phyloP scores from a whole-genome alignment of 345 rosid genomes.

The Mercurialis annua region DNA sequence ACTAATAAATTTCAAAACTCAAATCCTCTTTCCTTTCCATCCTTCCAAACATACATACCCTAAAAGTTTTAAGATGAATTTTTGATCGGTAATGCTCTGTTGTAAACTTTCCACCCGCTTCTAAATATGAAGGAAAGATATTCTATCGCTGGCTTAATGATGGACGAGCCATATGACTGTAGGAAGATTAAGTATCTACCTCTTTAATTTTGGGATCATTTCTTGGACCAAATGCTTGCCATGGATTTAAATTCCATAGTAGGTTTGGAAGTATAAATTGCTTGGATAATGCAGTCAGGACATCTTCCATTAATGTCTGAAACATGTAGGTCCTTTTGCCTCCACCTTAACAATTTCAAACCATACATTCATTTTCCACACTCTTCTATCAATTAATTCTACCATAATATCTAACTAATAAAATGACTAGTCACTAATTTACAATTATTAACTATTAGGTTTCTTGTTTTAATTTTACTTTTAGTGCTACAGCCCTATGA shows the following conservation, averaged over 20 bases:
- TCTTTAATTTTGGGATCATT: too few species aligned
- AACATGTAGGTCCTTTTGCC: background rate
- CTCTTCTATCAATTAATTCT: background rate
- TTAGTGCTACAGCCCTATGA: background rate
- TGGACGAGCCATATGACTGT: background rate
- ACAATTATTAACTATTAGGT: background rate
- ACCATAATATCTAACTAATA: background rate
- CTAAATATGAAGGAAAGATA: background rate
- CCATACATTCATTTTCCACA: slow-evolving; percentile 10
- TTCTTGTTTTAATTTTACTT: background rate
- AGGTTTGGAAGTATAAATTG: too few species aligned
- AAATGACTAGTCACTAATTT: background rate
- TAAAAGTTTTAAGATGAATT: background rate
- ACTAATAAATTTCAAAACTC: too few species aligned
- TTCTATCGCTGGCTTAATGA: background rate
- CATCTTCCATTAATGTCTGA: background rate
- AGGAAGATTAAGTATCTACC: background rate
- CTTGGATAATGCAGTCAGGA: background rate
- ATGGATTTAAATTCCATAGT: too few species aligned
- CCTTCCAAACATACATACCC: too few species aligned
- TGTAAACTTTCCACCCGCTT: background rate
- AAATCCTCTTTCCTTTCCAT: too few species aligned
- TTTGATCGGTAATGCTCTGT: background rate
- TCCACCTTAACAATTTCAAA: background rate
- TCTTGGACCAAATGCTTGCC: too few species aligned